phyloP scores from a whole-genome alignment of 306 rosid genomes.

The Dryas octopetala region DNA sequence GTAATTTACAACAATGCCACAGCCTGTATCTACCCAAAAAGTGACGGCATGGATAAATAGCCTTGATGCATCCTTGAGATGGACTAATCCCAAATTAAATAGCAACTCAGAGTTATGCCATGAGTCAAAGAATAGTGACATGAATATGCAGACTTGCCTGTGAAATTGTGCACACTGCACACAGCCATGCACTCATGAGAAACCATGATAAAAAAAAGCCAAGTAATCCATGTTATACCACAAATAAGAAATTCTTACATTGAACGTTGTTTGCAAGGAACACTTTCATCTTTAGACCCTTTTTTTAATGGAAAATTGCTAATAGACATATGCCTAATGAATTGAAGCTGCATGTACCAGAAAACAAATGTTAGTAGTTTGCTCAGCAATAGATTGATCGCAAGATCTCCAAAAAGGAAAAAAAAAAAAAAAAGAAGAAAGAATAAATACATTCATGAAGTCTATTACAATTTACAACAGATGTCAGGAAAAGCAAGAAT shows the following conservation, averaged over 20 bases:
- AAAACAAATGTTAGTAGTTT: constrained; percentile 10
- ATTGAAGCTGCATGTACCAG: constrained; percentile 44
- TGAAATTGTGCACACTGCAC: too few species aligned
- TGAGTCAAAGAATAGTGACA: too few species aligned
- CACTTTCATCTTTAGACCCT: constrained; percentile 25
- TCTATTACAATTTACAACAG: background rate
- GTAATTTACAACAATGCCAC: too few species aligned
- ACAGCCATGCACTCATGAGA: too few species aligned
- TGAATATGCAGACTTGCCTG: too few species aligned
- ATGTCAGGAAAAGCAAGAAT: background rate
- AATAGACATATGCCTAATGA: constrained; percentile 49
- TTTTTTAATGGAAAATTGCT: constrained; percentile 36
- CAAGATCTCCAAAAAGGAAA: background rate
- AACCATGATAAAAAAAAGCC: too few species aligned
- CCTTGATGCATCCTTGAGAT: too few species aligned
- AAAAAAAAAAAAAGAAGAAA: background rate
- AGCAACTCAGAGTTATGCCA: too few species aligned
- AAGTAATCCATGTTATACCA: too few species aligned
- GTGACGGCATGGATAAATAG: too few species aligned
- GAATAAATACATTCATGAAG: background rate
- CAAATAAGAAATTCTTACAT: constrained; percentile 23
- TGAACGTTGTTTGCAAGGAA: constrained; percentile 20
- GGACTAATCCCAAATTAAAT: too few species aligned
- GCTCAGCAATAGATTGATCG: background rate
- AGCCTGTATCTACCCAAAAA: too few species aligned